Percentiles rank a stretch among this genome's conserved stretches.
Conservation (phyloP, 2,329 filamentous ascomycete species). For the Alternaria solani region DNA sequence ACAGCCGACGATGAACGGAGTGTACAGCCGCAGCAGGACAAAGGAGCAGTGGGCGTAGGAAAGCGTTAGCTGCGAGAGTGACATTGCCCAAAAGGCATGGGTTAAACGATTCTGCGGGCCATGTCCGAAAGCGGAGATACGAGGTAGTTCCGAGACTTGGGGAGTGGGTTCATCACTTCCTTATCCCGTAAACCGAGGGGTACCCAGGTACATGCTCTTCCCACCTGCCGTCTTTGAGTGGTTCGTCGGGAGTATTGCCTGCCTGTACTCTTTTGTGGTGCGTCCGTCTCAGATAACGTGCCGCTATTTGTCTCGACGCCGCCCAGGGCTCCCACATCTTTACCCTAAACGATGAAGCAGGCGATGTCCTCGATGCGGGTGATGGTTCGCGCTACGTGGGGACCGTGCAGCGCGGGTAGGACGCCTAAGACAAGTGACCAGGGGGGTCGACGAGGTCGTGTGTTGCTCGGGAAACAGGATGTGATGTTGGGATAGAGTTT, state of each 20-base stretch:
- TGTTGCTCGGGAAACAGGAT: conserved; percentile 16
- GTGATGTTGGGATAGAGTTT: conserved; percentile 32
- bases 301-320: conserved; percentile 20
- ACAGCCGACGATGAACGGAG: conserved; percentile 8
- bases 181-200: conserved; percentile 25
- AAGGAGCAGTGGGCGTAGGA: neutral
- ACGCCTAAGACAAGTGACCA: conserved; percentile 22
- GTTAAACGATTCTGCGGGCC: conserved; percentile 13
- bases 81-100: conserved; percentile 1
- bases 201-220: conserved; percentile 27
- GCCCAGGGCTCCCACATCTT: conserved; percentile 16
- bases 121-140: conserved; percentile 35
- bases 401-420: conserved; percentile 37
- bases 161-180: conserved; percentile 28
- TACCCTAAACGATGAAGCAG: conserved; percentile 27
- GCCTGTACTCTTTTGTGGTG: conserved; percentile 20
- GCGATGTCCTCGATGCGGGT: conserved; percentile 32
- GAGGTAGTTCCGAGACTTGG: conserved; percentile 18
- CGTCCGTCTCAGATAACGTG: conserved; percentile 28
- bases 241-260: conserved; percentile 25
- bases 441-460: conserved; percentile 4
- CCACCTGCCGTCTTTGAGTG: conserved; percentile 42
- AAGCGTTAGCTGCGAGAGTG: neutral
- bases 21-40: neutral
- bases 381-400: conserved; percentile 45